Percentiles rank a stretch among this genome's conserved stretches.
Conservation (phyloP, 140 eudicot species). For the Bidens hawaiensis region DNA sequence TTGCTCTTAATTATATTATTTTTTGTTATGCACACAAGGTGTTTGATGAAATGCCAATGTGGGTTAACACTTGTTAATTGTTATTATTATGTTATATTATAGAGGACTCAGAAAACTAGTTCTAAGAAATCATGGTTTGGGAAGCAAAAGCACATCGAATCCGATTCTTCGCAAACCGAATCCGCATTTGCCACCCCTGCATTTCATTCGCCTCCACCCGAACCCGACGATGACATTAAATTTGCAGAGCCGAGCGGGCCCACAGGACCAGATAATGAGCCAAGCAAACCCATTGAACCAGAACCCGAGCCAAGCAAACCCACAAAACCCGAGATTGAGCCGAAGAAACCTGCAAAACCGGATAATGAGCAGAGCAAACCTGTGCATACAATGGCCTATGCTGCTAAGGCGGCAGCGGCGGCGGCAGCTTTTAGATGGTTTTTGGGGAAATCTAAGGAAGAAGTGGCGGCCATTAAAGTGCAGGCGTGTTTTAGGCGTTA, state of each 20-base stretch:
- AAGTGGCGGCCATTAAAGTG: slow-evolving; percentile 47
- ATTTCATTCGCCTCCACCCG: slow-evolving; percentile 32
- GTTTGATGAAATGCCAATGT: no score
- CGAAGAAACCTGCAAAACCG: not conserved
- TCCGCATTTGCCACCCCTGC: slow-evolving; percentile 35
- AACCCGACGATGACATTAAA: slow-evolving; percentile 23
- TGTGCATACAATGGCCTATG: no score
- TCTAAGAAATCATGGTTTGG: no score
- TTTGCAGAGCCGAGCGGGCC: slow-evolving; percentile 20
- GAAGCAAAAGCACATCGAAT: slow-evolving; percentile 33
- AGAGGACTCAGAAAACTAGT: no score
- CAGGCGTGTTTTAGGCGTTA: no score
- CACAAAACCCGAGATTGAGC: no score
- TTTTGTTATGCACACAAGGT: no score
- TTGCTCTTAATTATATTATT: no score
- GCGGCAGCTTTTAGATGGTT: slow-evolving; percentile 42
- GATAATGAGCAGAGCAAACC: slow-evolving; percentile 16
- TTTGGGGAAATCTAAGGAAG: slow-evolving; percentile 54
- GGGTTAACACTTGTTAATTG: no score
- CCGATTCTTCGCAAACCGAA: slow-evolving; percentile 12
- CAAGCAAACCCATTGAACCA: no score
- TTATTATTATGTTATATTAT: no score
- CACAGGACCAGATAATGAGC: not conserved
- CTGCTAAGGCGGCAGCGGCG: slow-evolving; percentile 33
- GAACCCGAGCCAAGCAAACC: no score